These are phyloP conservation scores for Linum lewisii DNA, from an alignment of 345 rosid species.

Conservation along the genomic window DNA sequence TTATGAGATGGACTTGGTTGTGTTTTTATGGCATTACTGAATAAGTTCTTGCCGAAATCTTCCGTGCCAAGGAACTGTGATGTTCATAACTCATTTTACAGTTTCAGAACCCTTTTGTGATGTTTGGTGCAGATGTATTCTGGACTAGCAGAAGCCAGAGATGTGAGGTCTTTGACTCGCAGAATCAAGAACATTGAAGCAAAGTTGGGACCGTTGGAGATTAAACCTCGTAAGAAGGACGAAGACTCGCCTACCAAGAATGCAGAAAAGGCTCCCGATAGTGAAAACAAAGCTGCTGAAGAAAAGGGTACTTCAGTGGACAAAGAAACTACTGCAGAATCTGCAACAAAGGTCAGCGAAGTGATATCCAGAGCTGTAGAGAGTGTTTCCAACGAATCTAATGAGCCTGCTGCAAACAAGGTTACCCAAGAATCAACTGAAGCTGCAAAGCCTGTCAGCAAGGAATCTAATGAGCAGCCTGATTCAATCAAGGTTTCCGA, in stretches of 20 bases:
- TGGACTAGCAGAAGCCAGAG: conserved; percentile 32
- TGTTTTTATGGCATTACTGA: too few relatives aligned
- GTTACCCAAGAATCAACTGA: conserved; percentile 4
- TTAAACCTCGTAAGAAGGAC: conserved; percentile 7
- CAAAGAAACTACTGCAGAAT: neutral
- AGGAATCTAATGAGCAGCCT: neutral
- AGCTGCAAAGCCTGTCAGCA: neutral
- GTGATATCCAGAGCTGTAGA: neutral
- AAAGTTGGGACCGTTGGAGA: conserved; percentile 47
- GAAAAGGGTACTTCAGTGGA: neutral
- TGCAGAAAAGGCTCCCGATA: neutral
- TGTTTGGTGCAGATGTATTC: conserved; percentile 36
- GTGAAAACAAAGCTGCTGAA: neutral
- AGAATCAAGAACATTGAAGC: conserved; percentile 59
- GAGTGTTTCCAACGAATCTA: neutral
- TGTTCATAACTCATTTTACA: too few relatives aligned
- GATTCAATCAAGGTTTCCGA: neutral
- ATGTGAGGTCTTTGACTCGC: conserved; percentile 44
- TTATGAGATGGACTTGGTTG: too few relatives aligned
- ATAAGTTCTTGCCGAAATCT: too few relatives aligned
- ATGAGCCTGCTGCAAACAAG: conserved; percentile 5
- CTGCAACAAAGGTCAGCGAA: neutral
- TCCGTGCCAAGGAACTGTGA: too few relatives aligned
- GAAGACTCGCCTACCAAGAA: neutral
- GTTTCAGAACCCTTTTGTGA: neutral